phyloP scores from a whole-genome alignment of 1,284 basidiomycete species.

The Malassezia nana region DNA sequence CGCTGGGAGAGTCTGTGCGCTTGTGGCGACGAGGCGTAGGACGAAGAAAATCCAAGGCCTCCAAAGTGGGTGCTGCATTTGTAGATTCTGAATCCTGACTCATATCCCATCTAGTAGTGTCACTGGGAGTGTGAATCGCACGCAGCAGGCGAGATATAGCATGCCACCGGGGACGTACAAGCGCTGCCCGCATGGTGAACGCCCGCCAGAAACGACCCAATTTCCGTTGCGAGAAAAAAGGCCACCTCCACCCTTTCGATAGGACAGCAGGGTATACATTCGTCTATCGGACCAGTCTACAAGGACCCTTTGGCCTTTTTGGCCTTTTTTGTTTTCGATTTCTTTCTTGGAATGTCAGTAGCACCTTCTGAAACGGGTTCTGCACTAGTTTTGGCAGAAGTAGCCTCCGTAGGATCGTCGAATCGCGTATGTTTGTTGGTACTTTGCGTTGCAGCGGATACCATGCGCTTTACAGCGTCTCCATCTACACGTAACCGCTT shows the following conservation, averaged over 20 bases:
- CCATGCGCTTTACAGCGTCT: slow-evolving; percentile 8
- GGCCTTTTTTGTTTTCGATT: neutral
- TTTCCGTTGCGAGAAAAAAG: neutral
- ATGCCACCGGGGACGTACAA: neutral
- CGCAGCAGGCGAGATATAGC: neutral
- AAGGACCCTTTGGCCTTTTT: neutral
- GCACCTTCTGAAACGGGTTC: neutral
- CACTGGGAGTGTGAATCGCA: neutral
- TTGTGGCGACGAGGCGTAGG: neutral
- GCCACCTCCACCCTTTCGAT: neutral
- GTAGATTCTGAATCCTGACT: neutral
- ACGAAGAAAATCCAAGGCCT: slow-evolving; percentile 2
- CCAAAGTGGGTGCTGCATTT: slow-evolving; percentile 2
- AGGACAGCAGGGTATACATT: neutral
- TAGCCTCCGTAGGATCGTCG: neutral
- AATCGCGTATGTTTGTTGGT: slow-evolving; percentile 12
- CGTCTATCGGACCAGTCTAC: neutral
- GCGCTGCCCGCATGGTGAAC: neutral
- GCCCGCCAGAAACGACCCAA: neutral
- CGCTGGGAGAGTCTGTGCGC: neutral
- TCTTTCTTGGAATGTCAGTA: neutral
- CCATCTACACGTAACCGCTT: neutral
- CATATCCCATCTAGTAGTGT: neutral
- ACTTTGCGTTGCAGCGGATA: neutral
- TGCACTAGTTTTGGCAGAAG: neutral